phyloP scores from a whole-genome alignment of 345 rosid species.

The Sisymbrium irio region DNA sequence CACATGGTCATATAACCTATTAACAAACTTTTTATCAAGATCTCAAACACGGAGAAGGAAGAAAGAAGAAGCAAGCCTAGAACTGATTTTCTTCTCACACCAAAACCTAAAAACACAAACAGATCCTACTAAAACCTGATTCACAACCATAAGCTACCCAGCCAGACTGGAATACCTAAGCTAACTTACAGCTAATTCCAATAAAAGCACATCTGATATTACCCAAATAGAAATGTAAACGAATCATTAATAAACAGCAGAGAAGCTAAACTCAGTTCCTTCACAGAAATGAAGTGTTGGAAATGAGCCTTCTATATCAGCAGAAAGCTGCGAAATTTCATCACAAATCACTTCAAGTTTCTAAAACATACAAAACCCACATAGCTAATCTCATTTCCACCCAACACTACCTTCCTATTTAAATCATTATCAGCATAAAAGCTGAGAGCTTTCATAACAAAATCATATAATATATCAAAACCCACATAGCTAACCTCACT shows the following conservation, averaged over 20 bases:
- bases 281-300: not conserved
- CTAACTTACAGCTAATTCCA: not conserved
- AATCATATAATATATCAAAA: not conserved
- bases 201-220: not conserved
- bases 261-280: too few relatives aligned
- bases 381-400: not conserved
- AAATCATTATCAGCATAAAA: not conserved
- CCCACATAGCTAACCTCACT: constrained; percentile 10
- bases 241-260: not conserved
- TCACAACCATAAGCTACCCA: not conserved
- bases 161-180: not conserved
- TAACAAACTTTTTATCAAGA: not conserved
- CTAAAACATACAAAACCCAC: not conserved
- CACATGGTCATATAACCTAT: not conserved
- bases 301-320: not conserved
- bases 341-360: not conserved
- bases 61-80: not conserved
- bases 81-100: not conserved
- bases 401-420: not conserved
- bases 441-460: not conserved
- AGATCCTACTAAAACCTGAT: not conserved
- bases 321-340: not conserved
- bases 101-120: not conserved
- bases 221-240: not conserved
- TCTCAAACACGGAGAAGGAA: not conserved